Base-by-base conservation (phyloP, 2,329 filamentous ascomycete species). In the Aspergillus sojae region DNA sequence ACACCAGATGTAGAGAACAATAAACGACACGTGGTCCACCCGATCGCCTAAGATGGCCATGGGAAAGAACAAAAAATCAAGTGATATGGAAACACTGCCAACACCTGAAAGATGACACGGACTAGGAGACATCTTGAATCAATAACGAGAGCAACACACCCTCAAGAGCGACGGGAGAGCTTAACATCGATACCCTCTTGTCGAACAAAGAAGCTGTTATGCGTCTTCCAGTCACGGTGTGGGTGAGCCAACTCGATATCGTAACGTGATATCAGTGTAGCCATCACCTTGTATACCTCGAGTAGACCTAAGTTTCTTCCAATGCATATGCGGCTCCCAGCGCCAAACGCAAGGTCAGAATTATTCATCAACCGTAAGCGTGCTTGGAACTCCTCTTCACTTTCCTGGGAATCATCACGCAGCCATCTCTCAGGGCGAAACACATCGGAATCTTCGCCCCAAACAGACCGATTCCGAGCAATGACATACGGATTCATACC, bases 221-320 rank as follows among this genome's bases (percentile, higher is more conserved):
- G 81, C n/a, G 84, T 83, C 63, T 80, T 81, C 67, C 87, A 77
- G 58, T 82, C 79, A 48, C 81, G 78, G 11, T 79, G 78, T 0
- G 84, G 84, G 62, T 84, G 77, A n/a, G 82, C 79, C 30, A 87
- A 76, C 71, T 84, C 77, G 65, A 88, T 83, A 52, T 83, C 76
- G 68, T 83, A 88, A 74, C 65, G 23, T n/a, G 61, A 65, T 19
- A 86, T 73, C 30, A 88, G 75, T 41, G 84, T 81, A 5, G 85
- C 84, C 41, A 86, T 74, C 41, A 88, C 80, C 78, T 88, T 89
- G 76, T 87, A 85, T 68, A 87, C 85, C 73, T 87, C 85, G 32
- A 87, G 74, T 46, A 86, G 74, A 0, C 84, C 85, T 36, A 87
- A 70, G 70, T 86, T 84, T 5, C 83, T 79, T 23, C 85, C 85